Percentiles rank a stretch among this genome's conserved stretches.
These are phyloP conservation scores for Quercus berberidifolia DNA, from an alignment of 306 rosid genomes.

Conservation along the genomic window DNA sequence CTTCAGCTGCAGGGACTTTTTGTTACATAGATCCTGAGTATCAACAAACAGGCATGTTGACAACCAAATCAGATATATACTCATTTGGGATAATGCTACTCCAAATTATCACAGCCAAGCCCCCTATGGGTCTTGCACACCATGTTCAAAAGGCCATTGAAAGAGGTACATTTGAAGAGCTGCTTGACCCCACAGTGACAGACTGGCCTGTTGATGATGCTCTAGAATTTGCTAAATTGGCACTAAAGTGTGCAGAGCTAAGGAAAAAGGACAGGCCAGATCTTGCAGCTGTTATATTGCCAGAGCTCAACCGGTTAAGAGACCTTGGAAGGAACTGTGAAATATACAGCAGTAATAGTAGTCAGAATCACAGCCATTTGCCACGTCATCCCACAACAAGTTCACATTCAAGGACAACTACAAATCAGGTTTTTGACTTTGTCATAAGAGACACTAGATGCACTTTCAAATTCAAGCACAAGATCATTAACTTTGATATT, in stretches of 20 bases:
- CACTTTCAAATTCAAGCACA: slow-evolving; percentile 6
- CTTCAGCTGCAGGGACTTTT: slow-evolving; percentile 96
- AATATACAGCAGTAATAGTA: not conserved
- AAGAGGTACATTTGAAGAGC: slow-evolving; percentile 44
- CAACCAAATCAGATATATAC: slow-evolving; percentile 80
- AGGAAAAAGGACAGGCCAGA: slow-evolving; percentile 88
- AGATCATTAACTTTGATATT: not conserved
- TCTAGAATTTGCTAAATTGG: slow-evolving; percentile 60
- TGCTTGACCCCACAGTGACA: slow-evolving; percentile 63
- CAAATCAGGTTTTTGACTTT: slow-evolving; percentile 33
- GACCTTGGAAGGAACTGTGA: slow-evolving; percentile 36
- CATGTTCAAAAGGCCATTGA: slow-evolving; percentile 72
- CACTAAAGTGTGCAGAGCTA: slow-evolving; percentile 69
- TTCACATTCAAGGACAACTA: slow-evolving; percentile 10
- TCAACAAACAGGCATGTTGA: slow-evolving; percentile 79
- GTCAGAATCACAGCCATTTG: not conserved
- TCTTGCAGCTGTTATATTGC: slow-evolving; percentile 67
- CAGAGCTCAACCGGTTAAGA: slow-evolving; percentile 76
- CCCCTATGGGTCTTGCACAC: slow-evolving; percentile 88
- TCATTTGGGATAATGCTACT: slow-evolving; percentile 80
- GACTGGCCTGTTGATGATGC: slow-evolving; percentile 93
- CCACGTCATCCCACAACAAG: slow-evolving; percentile 27
- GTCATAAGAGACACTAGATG: slow-evolving; percentile 1
- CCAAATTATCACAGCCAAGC: slow-evolving; percentile 85
- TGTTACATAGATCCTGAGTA: slow-evolving; percentile 99